Evolutionary conservation across 2,329 filamentous ascomycete genomes (phyloP), one percentile per base, ranked within the genome.

Genomic region (Curvularia spicifera): DNA sequence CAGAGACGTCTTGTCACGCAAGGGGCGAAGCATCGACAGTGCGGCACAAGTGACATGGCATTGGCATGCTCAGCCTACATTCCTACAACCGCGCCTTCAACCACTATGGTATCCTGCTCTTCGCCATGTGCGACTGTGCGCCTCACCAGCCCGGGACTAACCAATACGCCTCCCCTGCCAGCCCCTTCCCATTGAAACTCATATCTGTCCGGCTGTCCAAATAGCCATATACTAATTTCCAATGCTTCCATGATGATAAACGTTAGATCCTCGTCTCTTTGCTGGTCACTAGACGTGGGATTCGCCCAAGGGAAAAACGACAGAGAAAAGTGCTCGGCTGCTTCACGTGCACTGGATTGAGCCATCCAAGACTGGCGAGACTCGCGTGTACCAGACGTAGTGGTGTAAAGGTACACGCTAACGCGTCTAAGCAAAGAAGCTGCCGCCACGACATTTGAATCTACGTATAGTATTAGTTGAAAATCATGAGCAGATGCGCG

Each of bases 301-400:
- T 73, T 70, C 5, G 71, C 70, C 73, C 73, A 76, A 1, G 72
- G 71, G 47, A 76, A 76, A 60, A 76, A 76, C 0, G 71, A 70
- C 5, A 76, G 63, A 4, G 67, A 63, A 58, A 76, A 76, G 56
- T 73, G 69, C 49, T 74, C 71, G 1, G 73, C 72, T n/a, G 71
- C 71, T 66, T 75, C 71, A 35, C 67, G 68, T 9, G 71, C 67
- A n/a, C 65, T 60, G 10, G 69, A 67, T 28, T 64, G 53, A 31
- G 57, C 20, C 51, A 42, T 31, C 39, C 47, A 59, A 9, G 45
- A 58, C 49, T 26, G 51, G 28, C 33, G 59, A 5, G 31, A 55
- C 44, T 35, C 47, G 31, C 33, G 50, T 37, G 18, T 29, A 39
- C 53, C 31, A 12, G 55, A 45, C 2, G 46, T 58, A 35, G 60